These are phyloP conservation scores for Cystofilobasidium bisporidii DNA, from an alignment of 768 basidiomycete genomes.

Conservation along the genomic window DNA sequence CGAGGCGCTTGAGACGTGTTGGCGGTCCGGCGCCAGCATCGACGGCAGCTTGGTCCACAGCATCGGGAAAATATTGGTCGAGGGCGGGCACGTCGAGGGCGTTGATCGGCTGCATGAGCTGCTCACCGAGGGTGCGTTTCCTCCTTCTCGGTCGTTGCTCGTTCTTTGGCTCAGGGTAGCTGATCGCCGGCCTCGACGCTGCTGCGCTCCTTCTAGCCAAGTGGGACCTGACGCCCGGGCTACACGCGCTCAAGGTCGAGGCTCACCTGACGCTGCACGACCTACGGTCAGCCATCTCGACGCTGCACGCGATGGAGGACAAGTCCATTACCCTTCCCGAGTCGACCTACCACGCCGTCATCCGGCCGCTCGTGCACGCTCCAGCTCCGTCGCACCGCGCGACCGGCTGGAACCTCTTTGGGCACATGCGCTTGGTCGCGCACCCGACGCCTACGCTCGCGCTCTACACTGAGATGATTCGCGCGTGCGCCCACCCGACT, in stretches of 20 bases:
- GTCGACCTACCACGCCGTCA: conserved; percentile 28
- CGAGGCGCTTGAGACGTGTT: conserved; percentile 1
- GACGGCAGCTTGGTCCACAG: background rate
- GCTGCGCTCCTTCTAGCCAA: background rate
- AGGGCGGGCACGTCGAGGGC: conserved; percentile 1
- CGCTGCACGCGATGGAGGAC: conserved; percentile 35
- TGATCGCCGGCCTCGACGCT: background rate
- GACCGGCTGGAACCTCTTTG: conserved; percentile 86
- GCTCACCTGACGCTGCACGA: conserved; percentile 33
- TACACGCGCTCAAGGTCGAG: conserved; percentile 60
- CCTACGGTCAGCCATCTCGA: conserved; percentile 47
- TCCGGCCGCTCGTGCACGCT: conserved; percentile 29
- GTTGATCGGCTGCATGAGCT: background rate
- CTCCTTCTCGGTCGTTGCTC: conserved; percentile 29
- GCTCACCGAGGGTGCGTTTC: background rate
- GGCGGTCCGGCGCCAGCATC: background rate
- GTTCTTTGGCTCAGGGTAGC: too few species aligned
- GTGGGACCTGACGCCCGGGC: conserved; percentile 50
- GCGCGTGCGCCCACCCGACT: conserved; percentile 55
- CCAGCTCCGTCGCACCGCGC: conserved; percentile 43
- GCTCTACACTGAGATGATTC: conserved; percentile 78
- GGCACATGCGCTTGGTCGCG: conserved; percentile 92
- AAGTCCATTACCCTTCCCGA: conserved; percentile 17
- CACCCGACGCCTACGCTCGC: conserved; percentile 65
- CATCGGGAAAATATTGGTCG: background rate